Conservation (phyloP, 2,329 filamentous ascomycete species). For the Triangularia verruculosa region DNA sequence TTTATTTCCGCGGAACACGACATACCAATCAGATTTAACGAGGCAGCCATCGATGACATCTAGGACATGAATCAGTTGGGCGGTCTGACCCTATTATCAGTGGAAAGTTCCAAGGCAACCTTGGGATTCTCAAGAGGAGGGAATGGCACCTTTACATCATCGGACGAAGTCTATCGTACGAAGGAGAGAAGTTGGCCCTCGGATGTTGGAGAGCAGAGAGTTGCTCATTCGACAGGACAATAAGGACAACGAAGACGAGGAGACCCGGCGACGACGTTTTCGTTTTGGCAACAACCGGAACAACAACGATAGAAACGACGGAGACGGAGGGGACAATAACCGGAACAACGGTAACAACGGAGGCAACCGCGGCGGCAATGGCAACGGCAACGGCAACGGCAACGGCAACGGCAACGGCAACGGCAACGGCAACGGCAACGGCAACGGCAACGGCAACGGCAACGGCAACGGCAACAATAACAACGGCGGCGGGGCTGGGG, state of each 20-base stretch:
- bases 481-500: slow-evolving; percentile 4
- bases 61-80: slow-evolving; percentile 15
- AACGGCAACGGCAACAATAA: slow-evolving; percentile 10
- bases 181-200: slow-evolving; percentile 13
- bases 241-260: slow-evolving; percentile 10
- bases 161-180: slow-evolving; percentile 14
- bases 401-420: slow-evolving; percentile 4
- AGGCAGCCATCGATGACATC: slow-evolving; percentile 11
- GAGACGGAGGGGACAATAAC: slow-evolving; percentile 10
- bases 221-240: slow-evolving; percentile 15
- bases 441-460: slow-evolving; percentile 6
- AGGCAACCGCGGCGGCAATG: slow-evolving; percentile 10
- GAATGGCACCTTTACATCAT: slow-evolving; percentile 31
- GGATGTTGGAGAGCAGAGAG: not conserved
- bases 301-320: slow-evolving; percentile 9
- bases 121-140: slow-evolving; percentile 28
- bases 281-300: slow-evolving; percentile 11
- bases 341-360: slow-evolving; percentile 8
- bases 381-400: slow-evolving; percentile 7
- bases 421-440: not conserved
- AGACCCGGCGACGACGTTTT: not conserved
- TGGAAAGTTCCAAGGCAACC: slow-evolving; percentile 19
- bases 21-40: not conserved
- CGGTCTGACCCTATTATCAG: slow-evolving; percentile 20
- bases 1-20: not conserved